phyloP scores from a whole-genome alignment of 2,329 filamentous ascomycete species.

The Macrophomina tecta region DNA sequence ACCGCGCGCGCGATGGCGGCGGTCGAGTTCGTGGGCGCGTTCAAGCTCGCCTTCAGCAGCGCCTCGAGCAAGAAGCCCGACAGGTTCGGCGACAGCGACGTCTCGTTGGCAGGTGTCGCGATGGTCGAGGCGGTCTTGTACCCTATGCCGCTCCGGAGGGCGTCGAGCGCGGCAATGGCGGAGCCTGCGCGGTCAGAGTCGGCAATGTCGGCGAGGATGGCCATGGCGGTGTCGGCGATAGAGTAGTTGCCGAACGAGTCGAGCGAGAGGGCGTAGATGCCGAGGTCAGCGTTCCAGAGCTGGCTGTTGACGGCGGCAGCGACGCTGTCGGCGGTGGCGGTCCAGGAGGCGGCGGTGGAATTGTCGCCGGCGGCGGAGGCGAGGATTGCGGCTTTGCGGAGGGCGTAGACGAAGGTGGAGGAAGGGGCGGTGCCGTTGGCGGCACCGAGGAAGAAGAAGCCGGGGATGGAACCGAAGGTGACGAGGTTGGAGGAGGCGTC shows the following conservation, averaged over 20 bases:
- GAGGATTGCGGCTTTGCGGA: conserved; percentile 37
- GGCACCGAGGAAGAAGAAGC: conserved; percentile 37
- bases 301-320: conserved; percentile 38
- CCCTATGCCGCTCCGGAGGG: conserved; percentile 43
- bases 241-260: conserved; percentile 37
- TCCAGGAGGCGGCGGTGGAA: conserved; percentile 34
- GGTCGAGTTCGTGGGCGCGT: neutral
- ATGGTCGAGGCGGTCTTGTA: conserved; percentile 42
- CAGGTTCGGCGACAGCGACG: conserved; percentile 52
- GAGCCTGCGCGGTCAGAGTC: conserved; percentile 39
- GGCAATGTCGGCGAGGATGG: conserved; percentile 43
- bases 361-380: conserved; percentile 42
- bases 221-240: conserved; percentile 39
- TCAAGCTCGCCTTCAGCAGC: conserved; percentile 38
- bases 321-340: conserved; percentile 33
- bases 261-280: conserved; percentile 41
- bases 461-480: conserved; percentile 22
- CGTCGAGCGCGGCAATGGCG: conserved; percentile 39
- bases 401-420: conserved; percentile 36
- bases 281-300: conserved; percentile 43
- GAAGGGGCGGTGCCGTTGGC: conserved; percentile 39
- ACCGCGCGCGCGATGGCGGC: conserved; percentile 14
- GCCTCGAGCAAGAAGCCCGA: conserved; percentile 52
- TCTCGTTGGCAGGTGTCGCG: conserved; percentile 37
- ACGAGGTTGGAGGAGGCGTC: conserved; percentile 38